A percentile compares a stretch with the other conserved stretches of the same genome.
Evolutionary conservation across 805 yeast genomes (phyloP).

Genomic region (Candida palmyrensis): DNA sequence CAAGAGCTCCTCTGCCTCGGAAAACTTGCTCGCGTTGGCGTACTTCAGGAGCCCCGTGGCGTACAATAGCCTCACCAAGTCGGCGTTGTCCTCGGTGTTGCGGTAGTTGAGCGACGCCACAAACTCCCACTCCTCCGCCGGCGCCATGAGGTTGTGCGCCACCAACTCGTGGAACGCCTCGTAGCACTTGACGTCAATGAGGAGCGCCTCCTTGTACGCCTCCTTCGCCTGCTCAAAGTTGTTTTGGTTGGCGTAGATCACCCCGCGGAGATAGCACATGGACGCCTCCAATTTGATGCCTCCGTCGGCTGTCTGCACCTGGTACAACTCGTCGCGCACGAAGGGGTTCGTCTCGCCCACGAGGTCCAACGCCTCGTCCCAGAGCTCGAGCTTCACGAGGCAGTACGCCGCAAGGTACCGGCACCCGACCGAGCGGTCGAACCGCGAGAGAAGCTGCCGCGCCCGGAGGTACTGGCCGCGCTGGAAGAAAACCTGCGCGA

Average conservation of each 20-base stretch:
- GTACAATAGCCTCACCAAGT: slow-evolving; percentile 71
- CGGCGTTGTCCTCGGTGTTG: slow-evolving; percentile 66
- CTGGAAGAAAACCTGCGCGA: slow-evolving; percentile 82
- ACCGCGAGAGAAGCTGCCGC: slow-evolving; percentile 58
- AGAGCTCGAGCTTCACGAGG: slow-evolving; percentile 61
- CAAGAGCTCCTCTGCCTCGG: slow-evolving; percentile 62
- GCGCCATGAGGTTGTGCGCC: slow-evolving; percentile 67
- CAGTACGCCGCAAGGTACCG: slow-evolving; percentile 77
- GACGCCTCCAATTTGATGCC: slow-evolving; percentile 87
- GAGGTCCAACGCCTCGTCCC: slow-evolving; percentile 86
- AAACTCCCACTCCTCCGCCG: slow-evolving; percentile 84
- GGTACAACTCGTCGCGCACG: slow-evolving; percentile 34
- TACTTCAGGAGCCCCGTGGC: slow-evolving; percentile 73
- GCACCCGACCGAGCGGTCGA: slow-evolving; percentile 64
- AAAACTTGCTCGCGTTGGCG: slow-evolving; percentile 49
- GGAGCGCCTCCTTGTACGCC: slow-evolving; percentile 78
- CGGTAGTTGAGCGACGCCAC: slow-evolving; percentile 60
- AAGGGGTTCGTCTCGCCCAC: slow-evolving; percentile 83
- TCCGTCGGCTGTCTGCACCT: slow-evolving; percentile 54
- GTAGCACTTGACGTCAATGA: slow-evolving; percentile 84
- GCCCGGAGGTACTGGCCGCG: slow-evolving; percentile 78
- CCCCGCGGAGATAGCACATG: slow-evolving; percentile 79
- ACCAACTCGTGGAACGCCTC: slow-evolving; percentile 86
- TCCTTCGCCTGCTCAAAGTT: slow-evolving; percentile 83
- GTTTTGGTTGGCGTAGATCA: slow-evolving; percentile 75